Evolutionary conservation across 306 rosid genomes (phyloP).

Genomic region (Quercus engelmannii): DNA sequence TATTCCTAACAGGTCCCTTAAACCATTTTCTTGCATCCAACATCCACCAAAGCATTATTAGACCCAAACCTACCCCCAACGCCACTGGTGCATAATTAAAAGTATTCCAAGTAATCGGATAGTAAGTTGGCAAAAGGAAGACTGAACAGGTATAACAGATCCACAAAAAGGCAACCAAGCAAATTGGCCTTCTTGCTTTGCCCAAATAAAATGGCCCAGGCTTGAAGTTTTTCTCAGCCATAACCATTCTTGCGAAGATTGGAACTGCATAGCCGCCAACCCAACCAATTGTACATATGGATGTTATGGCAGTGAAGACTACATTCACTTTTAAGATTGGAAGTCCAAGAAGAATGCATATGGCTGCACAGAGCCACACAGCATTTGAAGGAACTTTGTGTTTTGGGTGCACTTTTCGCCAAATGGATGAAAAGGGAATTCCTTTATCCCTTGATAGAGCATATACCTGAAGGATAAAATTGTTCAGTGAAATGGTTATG

Average conservation of each 20-base stretch:
- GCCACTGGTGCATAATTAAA: constrained; percentile 90
- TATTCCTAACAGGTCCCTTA: constrained; percentile 79
- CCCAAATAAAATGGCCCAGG: constrained; percentile 81
- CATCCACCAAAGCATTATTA: constrained; percentile 81
- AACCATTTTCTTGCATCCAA: constrained; percentile 91
- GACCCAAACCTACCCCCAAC: constrained; percentile 51
- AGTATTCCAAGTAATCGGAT: constrained; percentile 68
- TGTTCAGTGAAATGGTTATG: not conserved
- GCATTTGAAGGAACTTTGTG: constrained; percentile 79
- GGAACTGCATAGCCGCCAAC: constrained; percentile 93
- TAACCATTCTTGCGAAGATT: constrained; percentile 71
- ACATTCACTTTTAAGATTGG: constrained; percentile 73
- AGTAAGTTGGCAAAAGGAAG: constrained; percentile 74
- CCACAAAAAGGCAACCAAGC: constrained; percentile 73
- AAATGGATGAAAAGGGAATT: constrained; percentile 62
- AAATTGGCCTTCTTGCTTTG: constrained; percentile 70
- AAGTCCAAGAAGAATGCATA: constrained; percentile 75
- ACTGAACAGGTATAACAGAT: constrained; percentile 81
- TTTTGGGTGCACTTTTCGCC: constrained; percentile 72
- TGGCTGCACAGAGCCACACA: constrained; percentile 85
- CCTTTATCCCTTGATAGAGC: constrained; percentile 82
- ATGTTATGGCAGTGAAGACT: constrained; percentile 74
- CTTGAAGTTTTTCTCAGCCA: constrained; percentile 68
- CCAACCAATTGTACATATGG: constrained; percentile 81
- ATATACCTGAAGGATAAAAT: constrained; percentile 56